Base-by-base conservation (phyloP, 805 yeast genomes). In the Candida cerambycidarum region DNA sequence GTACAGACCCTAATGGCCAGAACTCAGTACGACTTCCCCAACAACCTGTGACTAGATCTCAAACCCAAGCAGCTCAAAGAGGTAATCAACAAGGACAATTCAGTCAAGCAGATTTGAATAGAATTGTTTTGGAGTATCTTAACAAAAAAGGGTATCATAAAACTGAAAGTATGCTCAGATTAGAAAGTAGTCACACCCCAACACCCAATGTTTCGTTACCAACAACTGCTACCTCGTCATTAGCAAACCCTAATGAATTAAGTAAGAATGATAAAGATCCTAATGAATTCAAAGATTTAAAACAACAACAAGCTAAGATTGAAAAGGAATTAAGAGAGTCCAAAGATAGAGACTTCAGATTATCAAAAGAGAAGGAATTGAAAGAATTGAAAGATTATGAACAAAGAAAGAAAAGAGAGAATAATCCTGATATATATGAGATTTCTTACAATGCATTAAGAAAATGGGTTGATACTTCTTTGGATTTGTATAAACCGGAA, bases 131-230 rank as follows among this genome's bases (percentile, higher is more conserved):
- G 55, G 99, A 93, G 55, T 93, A 92, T 55, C 74, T 93, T 52
- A 85, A 83, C 61, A 92, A 93, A 57, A 89, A 90, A 61, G 99
- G 99, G 2, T 93, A 89, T 58, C 90, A 86, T 53, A 81, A 84
- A 52, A 92, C 99, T 0, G 99, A 93, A 61, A 89, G 96, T 2
- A 87, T 90, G 83, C 74, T 93, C 38, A 78, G 99, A 48, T 80
- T 89, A 47, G 99, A 93, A 61, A 78, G 84, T 50, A 75, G 88
- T 0, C 81, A 84, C 45, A 75, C 76, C 5, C 76, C 80, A 1
- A 69, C 77, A 1, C 75, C 78, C 5, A 67, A 82, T 10, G 66
- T 65, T 1, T 71, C 80, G 1, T 69, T 79, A 12, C 71, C 71
- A n/a, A 67, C 63, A 10, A 75, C 85, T 1, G 61, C 75, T 3